A percentile compares a stretch with the other conserved stretches of the same genome.
Conservation (phyloP, 176 grass and related monocot genomes). For the Neostapfia colusana region DNA sequence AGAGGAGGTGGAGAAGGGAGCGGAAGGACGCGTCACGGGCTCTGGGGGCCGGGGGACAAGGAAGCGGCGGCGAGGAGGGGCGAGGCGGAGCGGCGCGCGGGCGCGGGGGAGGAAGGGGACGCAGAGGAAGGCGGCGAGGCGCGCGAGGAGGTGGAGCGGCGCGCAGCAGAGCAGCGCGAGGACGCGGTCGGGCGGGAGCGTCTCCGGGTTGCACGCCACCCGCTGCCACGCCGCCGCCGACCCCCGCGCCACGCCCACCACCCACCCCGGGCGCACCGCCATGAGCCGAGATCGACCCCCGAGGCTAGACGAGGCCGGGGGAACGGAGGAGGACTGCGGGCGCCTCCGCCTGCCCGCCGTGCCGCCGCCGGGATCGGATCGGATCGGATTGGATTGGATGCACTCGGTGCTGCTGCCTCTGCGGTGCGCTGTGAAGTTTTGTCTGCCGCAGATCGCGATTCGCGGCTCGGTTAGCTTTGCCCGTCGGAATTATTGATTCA, state of each 20-base stretch:
- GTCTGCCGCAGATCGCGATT: background rate
- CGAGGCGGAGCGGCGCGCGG: slow-evolving; percentile 7
- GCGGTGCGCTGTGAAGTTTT: background rate
- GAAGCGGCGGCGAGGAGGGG: background rate
- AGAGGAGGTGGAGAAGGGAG: slow-evolving; percentile 8
- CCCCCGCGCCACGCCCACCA: slow-evolving; percentile 71
- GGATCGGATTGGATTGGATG: background rate
- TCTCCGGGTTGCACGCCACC: slow-evolving; percentile 91
- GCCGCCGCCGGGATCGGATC: background rate
- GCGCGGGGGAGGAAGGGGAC: slow-evolving; percentile 48
- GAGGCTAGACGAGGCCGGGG: background rate
- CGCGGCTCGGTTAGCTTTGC: background rate
- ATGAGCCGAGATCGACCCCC: slow-evolving; percentile 28
- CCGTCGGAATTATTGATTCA: background rate
- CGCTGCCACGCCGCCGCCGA: slow-evolving; percentile 80
- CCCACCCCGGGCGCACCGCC: slow-evolving; percentile 62
- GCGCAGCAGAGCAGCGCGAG: slow-evolving; percentile 72
- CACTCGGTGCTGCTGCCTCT: background rate
- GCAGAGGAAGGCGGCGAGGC: slow-evolving; percentile 79
- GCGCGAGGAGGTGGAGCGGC: slow-evolving; percentile 70
- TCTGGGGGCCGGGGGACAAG: slow-evolving; percentile 29
- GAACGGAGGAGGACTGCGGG: background rate
- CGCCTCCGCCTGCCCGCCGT: background rate
- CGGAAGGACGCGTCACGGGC: background rate
- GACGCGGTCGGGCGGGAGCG: slow-evolving; percentile 66